Base-by-base conservation (phyloP, 75 land plant genomes). In the Sequoia sempervirens region DNA sequence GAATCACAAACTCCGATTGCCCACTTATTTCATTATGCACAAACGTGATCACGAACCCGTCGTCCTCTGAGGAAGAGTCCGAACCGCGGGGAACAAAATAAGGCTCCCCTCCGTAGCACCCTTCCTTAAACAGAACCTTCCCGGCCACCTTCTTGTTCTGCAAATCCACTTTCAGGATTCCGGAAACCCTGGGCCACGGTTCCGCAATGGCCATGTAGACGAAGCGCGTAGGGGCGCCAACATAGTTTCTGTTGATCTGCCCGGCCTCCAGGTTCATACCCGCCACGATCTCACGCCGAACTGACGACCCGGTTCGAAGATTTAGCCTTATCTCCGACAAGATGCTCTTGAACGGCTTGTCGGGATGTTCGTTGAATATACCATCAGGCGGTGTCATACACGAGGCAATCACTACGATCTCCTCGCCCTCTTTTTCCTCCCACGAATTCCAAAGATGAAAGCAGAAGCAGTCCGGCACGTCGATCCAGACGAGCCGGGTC, bases 401-500 rank as follows among this genome's bases (percentile, higher is more conserved):
- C 13, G 98, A 92, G 34, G 93, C 98, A 74, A 96, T 86, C 26
- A 96, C 98, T 13, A 96, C 96, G 0, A 94, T 88, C 52, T 93
- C 95, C 41, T 85, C 89, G 53, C 86, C 82, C 12, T 81, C 88
- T 14, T 87, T 86, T 56, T 95, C 97, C 91, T 96, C 98, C 98
- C 98, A 96, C 2, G 98, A 92, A 81, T 96, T 96, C 95, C 96
- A 96, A 2, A 96, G 72, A 38, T 96, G 98, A 85, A 94, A 96
- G 75, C 96, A 94, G 88, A 96, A 96, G 50, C 94, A 92, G 47
- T 92, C 98, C 7, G 98, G 98, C 30, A 88, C 93, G 46, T 94
- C 94, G 45, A 96, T 86, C 98, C 98, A 96, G 4, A 73, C 34
- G 8, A 96, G 81, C 32, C 85, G 82, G 34, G 46, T 56, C 15